A percentile compares a stretch with the other conserved stretches of the same genome.
phyloP scores from a whole-genome alignment of 768 basidiomycete species.

The Suillus variegatus region DNA sequence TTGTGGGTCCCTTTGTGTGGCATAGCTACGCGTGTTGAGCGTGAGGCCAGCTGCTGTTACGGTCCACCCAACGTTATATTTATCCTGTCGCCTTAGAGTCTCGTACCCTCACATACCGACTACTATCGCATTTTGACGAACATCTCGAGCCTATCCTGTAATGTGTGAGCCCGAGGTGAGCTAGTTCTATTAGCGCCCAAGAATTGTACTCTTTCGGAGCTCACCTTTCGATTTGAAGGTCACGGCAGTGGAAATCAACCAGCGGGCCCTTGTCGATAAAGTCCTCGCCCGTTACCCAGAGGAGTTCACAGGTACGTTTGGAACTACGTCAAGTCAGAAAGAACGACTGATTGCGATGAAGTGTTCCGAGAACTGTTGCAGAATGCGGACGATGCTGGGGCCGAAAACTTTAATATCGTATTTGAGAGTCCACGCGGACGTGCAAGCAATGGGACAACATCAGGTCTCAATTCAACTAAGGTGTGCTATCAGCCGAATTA shows the following conservation, averaged over 20 bases:
- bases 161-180: conserved; percentile 1
- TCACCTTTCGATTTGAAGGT: background rate
- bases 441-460: conserved; percentile 1
- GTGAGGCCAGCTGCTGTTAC: background rate
- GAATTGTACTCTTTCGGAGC: background rate
- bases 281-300: conserved; percentile 19
- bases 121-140: background rate
- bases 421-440: conserved; percentile 30
- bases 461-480: background rate
- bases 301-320: conserved; percentile 16
- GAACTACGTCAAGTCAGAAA: background rate
- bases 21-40: background rate
- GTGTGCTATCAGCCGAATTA: background rate
- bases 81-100: background rate
- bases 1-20: background rate
- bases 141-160: background rate
- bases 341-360: conserved; percentile 5
- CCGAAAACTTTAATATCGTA: conserved; percentile 34
- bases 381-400: conserved; percentile 55
- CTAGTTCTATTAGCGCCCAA: background rate
- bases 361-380: conserved; percentile 57
- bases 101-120: background rate
- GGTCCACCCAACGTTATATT: background rate
- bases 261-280: conserved; percentile 17
- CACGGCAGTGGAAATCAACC: conserved; percentile 12